A percentile compares a stretch with the other conserved stretches of the same genome.
Conservation (phyloP, 371 early-diverging fungal genomes). For the Nematocida sp. region DNA sequence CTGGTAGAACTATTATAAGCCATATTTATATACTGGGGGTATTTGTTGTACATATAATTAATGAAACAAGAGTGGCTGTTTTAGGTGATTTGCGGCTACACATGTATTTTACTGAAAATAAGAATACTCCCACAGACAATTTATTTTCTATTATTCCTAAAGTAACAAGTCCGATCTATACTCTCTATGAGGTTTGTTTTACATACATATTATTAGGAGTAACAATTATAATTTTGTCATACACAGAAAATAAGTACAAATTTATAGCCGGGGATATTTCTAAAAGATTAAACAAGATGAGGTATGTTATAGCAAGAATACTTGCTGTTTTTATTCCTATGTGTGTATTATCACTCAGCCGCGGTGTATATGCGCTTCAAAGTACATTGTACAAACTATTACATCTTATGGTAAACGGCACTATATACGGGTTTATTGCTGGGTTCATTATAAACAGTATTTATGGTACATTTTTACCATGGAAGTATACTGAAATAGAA, state of each 20-base stretch:
- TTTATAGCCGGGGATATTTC: neutral
- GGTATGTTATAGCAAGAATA: too few relatives aligned
- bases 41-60: neutral
- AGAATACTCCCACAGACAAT: neutral
- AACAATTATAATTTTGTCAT: neutral
- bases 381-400: too few relatives aligned
- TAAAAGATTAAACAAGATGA: too few relatives aligned
- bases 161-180: neutral
- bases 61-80: neutral
- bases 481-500: neutral
- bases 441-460: neutral
- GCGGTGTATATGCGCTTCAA: too few relatives aligned
- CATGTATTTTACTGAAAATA: too few relatives aligned
- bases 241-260: constrained; percentile 5
- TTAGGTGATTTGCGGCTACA: neutral
- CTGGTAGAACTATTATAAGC: neutral
- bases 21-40: neutral
- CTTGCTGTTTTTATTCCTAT: too few relatives aligned
- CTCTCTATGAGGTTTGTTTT: neutral
- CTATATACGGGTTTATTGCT: neutral
- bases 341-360: too few relatives aligned
- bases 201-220: neutral
- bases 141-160: neutral
- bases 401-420: too few relatives aligned
- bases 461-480: neutral